Conservation (phyloP, 371 early-diverging fungal species). For the Mortierella sp. region DNA sequence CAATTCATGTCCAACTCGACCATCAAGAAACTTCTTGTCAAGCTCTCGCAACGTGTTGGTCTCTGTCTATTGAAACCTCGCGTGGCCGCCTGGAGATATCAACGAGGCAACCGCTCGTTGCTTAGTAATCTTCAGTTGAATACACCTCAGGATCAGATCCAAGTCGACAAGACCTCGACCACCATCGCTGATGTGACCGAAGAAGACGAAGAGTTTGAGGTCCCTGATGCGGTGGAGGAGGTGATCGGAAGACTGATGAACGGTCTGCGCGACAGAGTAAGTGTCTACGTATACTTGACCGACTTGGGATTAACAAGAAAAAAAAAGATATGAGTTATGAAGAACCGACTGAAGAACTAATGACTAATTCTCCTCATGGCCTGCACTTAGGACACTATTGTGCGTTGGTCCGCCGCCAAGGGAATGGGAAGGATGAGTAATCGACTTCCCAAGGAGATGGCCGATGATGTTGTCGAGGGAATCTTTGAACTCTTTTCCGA, state of each 20-base stretch:
- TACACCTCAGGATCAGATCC: conserved; percentile 14
- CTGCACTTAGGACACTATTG: conserved; percentile 83
- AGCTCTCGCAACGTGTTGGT: conserved; percentile 86
- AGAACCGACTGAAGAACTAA: neutral
- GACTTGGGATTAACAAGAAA: neutral
- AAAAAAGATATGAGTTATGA: neutral
- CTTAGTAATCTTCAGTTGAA: conserved; percentile 17
- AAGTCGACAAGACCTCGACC: conserved; percentile 25
- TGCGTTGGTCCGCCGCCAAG: conserved; percentile 97
- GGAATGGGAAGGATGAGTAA: conserved; percentile 90
- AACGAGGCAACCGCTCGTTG: conserved; percentile 61
- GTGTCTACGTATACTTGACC: conserved; percentile 20
- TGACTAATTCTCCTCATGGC: neutral
- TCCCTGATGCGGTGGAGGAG: conserved; percentile 77
- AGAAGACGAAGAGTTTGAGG: conserved; percentile 55
- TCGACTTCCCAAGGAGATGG: conserved; percentile 82
- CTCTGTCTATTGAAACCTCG: conserved; percentile 77
- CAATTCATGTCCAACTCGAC: conserved; percentile 71
- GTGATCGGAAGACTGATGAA: conserved; percentile 84
- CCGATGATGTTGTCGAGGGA: conserved; percentile 82
- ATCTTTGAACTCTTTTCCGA: conserved; percentile 81
- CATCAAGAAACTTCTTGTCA: conserved; percentile 83
- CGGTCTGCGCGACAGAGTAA: conserved; percentile 82
- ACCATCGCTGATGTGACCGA: conserved; percentile 42
- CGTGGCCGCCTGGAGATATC: conserved; percentile 82